Base-by-base conservation (phyloP, 306 rosid genomes). In the Prunus dulcis region DNA sequence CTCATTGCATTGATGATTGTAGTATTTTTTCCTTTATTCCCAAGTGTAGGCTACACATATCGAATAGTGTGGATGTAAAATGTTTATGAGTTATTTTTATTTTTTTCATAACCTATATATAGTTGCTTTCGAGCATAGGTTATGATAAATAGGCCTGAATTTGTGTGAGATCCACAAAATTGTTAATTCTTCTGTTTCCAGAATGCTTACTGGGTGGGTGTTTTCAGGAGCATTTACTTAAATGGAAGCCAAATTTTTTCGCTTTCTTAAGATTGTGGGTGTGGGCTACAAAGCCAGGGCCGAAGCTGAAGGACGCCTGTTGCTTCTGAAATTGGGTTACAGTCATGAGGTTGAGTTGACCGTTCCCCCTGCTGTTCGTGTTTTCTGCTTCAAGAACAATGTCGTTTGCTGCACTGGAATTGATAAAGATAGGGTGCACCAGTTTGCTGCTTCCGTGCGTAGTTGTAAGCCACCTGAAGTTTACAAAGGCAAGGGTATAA, bases 231-330 rank as follows among this genome's bases (percentile, higher is more conserved):
- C 76, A 72, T 64, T 46, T 51, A 13, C 46, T 15, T 3, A 13
- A 64, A 89, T 89, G 96, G 96, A 93, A 78, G 88, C 95, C 25
- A 84, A 86, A 2, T 91, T 93, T 75, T 93, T 91, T 72, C 90
- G 89, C 15, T 88, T 88, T 83, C 85, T 93, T 5, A 93, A 91
- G 95, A 91, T 91, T 30, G 93, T 91, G 61, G 98, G 98, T 43
- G 97, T 93, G 67, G 98, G 97, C 46, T 91, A 91, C 91, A 91
- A 93, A 81, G 98, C 93, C 43, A 86, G 93, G 83, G 97, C 95
- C 9, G 97, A 93, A 77, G 89, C 92, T 51, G 90, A 85, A 38
- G 97, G 97, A 10, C 78, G 87, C n/a, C 61, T 90, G 32, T 80
- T 93, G 88, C 87, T 64, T 80, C 90, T 93, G 49, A 93, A 93